A percentile compares a stretch with the other conserved stretches of the same genome.
phyloP scores from a whole-genome alignment of 345 rosid species.

The thale cress (Arabidopsis thaliana) region DNA sequence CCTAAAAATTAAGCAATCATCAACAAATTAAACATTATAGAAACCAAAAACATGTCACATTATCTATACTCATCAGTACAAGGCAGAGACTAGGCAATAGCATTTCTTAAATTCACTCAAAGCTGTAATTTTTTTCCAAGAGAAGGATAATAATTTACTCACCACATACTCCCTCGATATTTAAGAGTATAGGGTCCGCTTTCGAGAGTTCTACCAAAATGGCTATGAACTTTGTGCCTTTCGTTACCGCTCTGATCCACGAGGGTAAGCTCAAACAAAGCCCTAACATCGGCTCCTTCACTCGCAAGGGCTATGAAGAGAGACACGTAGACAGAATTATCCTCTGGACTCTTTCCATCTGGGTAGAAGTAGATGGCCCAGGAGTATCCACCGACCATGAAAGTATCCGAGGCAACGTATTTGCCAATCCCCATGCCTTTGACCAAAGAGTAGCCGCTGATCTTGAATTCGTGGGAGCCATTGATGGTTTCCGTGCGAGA shows the following conservation, averaged over 20 bases:
- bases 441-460: conserved; percentile 62
- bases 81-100: conserved; percentile 8
- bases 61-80: background rate
- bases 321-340: conserved; percentile 63
- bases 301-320: conserved; percentile 75
- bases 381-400: conserved; percentile 67
- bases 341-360: conserved; percentile 79
- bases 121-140: background rate
- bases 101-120: background rate
- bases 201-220: conserved; percentile 77
- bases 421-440: conserved; percentile 85
- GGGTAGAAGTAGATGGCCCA: conserved; percentile 87
- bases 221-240: conserved; percentile 73
- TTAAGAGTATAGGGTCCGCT: conserved; percentile 79
- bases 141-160: conserved; percentile 31
- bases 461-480: conserved; percentile 75
- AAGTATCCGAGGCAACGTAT: conserved; percentile 68
- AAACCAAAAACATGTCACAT: background rate
- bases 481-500: conserved; percentile 69
- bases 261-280: conserved; percentile 79
- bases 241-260: conserved; percentile 77
- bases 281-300: conserved; percentile 78
- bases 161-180: conserved; percentile 89
- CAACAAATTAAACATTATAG: background rate
- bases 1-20: conserved; percentile 49